Evolutionary conservation across 2,329 filamentous ascomycete genomes (phyloP).

Genomic region (Dothiorella sarmentorum): DNA sequence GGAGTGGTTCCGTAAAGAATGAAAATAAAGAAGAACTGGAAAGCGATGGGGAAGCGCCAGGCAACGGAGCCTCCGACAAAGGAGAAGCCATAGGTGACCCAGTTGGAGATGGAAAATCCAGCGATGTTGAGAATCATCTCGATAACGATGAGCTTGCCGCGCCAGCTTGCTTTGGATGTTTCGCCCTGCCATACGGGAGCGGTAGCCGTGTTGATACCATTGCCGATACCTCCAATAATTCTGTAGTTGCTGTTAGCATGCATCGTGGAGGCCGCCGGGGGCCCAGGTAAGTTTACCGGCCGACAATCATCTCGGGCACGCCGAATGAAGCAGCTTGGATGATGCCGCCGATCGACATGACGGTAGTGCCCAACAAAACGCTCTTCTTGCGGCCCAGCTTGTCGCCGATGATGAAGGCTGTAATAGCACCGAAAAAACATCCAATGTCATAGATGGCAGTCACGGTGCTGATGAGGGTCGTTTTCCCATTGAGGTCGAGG

Average conservation of each 20-base stretch:
- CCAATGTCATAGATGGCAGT: conserved; percentile 59
- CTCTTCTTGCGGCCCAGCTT: conserved; percentile 47
- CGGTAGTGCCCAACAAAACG: conserved; percentile 46
- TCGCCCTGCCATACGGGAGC: conserved; percentile 53
- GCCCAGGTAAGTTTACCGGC: conserved; percentile 25
- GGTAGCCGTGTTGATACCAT: conserved; percentile 51
- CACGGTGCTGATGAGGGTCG: conserved; percentile 45
- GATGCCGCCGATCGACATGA: conserved; percentile 49
- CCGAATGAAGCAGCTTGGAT: conserved; percentile 46
- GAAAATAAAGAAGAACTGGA: conserved; percentile 51
- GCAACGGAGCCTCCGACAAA: conserved; percentile 42
- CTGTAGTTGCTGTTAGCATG: conserved; percentile 22
- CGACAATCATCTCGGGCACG: conserved; percentile 50
- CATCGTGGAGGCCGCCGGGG: not conserved
- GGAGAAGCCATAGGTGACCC: conserved; percentile 52
- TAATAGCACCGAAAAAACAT: conserved; percentile 56
- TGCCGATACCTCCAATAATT: conserved; percentile 48
- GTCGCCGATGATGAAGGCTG: conserved; percentile 50
- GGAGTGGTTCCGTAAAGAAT: conserved; percentile 45
- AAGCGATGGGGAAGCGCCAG: conserved; percentile 47
- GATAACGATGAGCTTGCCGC: conserved; percentile 47
- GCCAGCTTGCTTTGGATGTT: conserved; percentile 41
- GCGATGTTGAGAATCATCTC: conserved; percentile 51
- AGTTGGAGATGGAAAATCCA: conserved; percentile 50
- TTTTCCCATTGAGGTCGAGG: conserved; percentile 43